Conservation (phyloP, 202 grass and related monocot species). For the Panicum virgatum region DNA sequence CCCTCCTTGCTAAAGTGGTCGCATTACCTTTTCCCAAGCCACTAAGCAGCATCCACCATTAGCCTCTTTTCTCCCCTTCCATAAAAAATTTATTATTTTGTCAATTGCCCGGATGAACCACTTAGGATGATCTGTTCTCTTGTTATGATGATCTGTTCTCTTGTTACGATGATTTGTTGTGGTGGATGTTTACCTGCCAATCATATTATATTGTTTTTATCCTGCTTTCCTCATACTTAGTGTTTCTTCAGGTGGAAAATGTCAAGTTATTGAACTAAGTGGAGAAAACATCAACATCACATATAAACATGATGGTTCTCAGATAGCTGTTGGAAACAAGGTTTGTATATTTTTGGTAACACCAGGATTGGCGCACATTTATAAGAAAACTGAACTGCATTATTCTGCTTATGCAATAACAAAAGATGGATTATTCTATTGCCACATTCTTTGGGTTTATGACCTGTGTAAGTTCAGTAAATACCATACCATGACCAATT, state of each 20-base stretch:
- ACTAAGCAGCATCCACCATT: too few species aligned
- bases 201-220: slow-evolving; percentile 11
- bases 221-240: slow-evolving; percentile 27
- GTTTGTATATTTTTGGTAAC: slow-evolving; percentile 41
- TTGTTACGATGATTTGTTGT: neutral
- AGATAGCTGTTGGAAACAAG: slow-evolving; percentile 99
- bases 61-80: too few species aligned
- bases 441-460: slow-evolving; percentile 16
- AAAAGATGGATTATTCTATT: slow-evolving; percentile 1
- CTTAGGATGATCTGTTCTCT: slow-evolving; percentile 2
- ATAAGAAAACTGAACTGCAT: slow-evolving; percentile 12
- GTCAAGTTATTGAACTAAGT: slow-evolving; percentile 90
- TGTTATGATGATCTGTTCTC: neutral
- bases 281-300: slow-evolving; percentile 99
- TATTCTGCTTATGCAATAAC: slow-evolving; percentile 18
- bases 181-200: slow-evolving; percentile 7
- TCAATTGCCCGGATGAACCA: too few species aligned
- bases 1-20: too few species aligned
- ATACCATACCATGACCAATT: neutral
- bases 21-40: too few species aligned
- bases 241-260: slow-evolving; percentile 82
- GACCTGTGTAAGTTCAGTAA: slow-evolving; percentile 22
- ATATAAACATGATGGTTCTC: slow-evolving; percentile 90
- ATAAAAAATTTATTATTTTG: too few species aligned
- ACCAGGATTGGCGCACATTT: neutral